phyloP scores from a whole-genome alignment of 495 filamentous ascomycete genomes.

The Podospora conica region DNA sequence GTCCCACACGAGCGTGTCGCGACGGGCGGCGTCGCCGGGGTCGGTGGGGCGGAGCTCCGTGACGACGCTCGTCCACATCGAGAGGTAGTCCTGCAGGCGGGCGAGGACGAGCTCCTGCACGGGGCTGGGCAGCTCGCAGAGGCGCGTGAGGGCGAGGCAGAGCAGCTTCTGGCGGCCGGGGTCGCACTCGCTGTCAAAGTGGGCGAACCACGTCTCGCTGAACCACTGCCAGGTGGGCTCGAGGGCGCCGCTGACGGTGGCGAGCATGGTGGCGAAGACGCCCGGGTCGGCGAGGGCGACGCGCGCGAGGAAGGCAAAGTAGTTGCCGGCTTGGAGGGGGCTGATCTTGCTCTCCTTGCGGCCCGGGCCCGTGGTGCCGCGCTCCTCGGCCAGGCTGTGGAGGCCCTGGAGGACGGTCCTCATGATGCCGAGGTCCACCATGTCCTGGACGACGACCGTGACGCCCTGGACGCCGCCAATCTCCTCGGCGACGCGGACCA shows the following conservation, averaged over 20 bases:
- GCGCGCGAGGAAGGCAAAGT: slow-evolving; percentile 75
- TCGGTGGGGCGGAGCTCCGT: slow-evolving; percentile 30
- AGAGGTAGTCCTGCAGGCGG: slow-evolving; percentile 47
- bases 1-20: slow-evolving; percentile 25
- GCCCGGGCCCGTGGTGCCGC: slow-evolving; percentile 71
- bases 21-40: slow-evolving; percentile 20
- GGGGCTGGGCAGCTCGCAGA: slow-evolving; percentile 59
- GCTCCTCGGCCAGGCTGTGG: slow-evolving; percentile 56
- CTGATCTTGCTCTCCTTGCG: slow-evolving; percentile 55
- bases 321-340: slow-evolving; percentile 69
- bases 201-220: slow-evolving; percentile 77
- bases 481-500: slow-evolving; percentile 62
- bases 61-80: slow-evolving; percentile 48
- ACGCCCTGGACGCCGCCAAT: slow-evolving; percentile 63
- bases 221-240: slow-evolving; percentile 65
- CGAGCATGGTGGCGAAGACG: slow-evolving; percentile 56
- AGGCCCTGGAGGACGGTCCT: slow-evolving; percentile 63
- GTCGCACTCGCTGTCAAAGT: slow-evolving; percentile 77
- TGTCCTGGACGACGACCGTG: slow-evolving; percentile 56
- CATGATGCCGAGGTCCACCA: slow-evolving; percentile 64
- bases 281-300: slow-evolving; percentile 63
- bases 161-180: slow-evolving; percentile 72
- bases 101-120: slow-evolving; percentile 42
- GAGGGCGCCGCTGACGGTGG: slow-evolving; percentile 30
- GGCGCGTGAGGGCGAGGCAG: slow-evolving; percentile 70